These are phyloP conservation scores for Tolypocladium capitatum DNA, from an alignment of 2,329 filamentous ascomycete species.

Conservation along the genomic window DNA sequence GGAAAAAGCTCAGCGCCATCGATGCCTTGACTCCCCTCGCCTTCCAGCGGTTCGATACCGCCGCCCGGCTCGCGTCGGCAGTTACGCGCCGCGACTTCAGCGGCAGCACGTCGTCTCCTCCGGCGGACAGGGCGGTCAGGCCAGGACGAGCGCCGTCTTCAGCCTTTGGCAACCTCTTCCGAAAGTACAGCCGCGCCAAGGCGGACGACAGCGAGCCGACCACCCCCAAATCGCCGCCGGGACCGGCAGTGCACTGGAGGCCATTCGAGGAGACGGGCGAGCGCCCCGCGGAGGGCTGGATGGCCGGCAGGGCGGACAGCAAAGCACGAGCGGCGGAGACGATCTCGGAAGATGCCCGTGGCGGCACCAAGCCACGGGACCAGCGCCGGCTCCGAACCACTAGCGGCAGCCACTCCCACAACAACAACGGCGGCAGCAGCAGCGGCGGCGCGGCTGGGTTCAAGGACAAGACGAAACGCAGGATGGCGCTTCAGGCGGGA, in stretches of 20 bases:
- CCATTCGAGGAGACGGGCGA: neutral
- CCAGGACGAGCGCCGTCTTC: slow-evolving; percentile 10
- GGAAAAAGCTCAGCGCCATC: neutral
- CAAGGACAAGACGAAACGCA: slow-evolving; percentile 4
- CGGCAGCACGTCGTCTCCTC: slow-evolving; percentile 6
- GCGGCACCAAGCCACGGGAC: neutral
- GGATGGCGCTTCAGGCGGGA: neutral
- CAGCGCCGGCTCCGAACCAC: slow-evolving; percentile 10
- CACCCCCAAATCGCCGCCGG: neutral
- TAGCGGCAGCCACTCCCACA: slow-evolving; percentile 11
- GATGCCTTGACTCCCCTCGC: neutral
- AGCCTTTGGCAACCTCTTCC: slow-evolving; percentile 12
- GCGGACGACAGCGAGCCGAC: neutral
- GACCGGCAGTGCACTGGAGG: neutral
- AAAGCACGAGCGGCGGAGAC: neutral
- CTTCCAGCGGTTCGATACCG: slow-evolving; percentile 1
- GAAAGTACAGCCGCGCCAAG: slow-evolving; percentile 12
- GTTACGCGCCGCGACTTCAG: neutral
- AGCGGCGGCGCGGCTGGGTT: neutral
- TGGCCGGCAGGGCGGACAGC: neutral
- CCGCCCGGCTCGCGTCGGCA: neutral
- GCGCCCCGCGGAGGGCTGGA: neutral
- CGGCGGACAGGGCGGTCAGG: neutral
- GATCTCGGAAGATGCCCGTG: neutral
- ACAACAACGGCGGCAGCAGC: slow-evolving; percentile 8